Evolutionary conservation across 1,139 yeast genomes (phyloP).

Genomic region (Pichia sp.): DNA sequence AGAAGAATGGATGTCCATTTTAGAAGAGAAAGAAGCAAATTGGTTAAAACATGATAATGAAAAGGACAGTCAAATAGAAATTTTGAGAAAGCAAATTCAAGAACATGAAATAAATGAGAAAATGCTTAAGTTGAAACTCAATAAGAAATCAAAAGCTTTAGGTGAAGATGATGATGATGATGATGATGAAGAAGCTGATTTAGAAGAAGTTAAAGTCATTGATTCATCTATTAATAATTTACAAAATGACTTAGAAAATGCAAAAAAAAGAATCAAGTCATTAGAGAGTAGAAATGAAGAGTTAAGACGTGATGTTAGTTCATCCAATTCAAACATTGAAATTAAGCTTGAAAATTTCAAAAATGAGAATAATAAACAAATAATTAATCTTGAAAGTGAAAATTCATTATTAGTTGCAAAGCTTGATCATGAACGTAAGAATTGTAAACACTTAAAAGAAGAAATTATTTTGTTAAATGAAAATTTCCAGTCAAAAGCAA

Average conservation of each 20-base stretch:
- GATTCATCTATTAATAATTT: slow-evolving; percentile 53
- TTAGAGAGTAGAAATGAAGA: slow-evolving; percentile 75
- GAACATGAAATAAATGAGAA: slow-evolving; percentile 52
- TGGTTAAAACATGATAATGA: slow-evolving; percentile 50
- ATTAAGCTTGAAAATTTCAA: slow-evolving; percentile 30
- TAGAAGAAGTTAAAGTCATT: background rate
- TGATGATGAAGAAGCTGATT: slow-evolving; percentile 5
- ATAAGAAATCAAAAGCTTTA: slow-evolving; percentile 45
- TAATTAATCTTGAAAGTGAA: slow-evolving; percentile 58
- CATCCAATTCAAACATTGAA: slow-evolving; percentile 42
- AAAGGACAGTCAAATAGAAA: slow-evolving; percentile 38
- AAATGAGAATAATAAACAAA: slow-evolving; percentile 33
- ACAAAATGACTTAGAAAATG: slow-evolving; percentile 66
- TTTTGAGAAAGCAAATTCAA: slow-evolving; percentile 44
- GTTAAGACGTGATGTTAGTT: slow-evolving; percentile 57
- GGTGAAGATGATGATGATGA: slow-evolving; percentile 44
- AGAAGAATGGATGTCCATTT: slow-evolving; percentile 49
- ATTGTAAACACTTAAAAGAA: slow-evolving; percentile 30
- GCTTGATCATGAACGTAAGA: slow-evolving; percentile 45
- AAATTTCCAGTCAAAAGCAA: slow-evolving; percentile 36
- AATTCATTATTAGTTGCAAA: slow-evolving; percentile 59
- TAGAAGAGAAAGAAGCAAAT: slow-evolving; percentile 58
- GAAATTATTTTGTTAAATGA: slow-evolving; percentile 26
- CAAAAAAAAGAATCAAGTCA: slow-evolving; percentile 61
- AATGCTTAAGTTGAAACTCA: slow-evolving; percentile 45